Percentiles rank a stretch among this genome's conserved stretches.
Evolutionary conservation across 306 rosid species (phyloP).

Genomic region (Malus fusca): DNA sequence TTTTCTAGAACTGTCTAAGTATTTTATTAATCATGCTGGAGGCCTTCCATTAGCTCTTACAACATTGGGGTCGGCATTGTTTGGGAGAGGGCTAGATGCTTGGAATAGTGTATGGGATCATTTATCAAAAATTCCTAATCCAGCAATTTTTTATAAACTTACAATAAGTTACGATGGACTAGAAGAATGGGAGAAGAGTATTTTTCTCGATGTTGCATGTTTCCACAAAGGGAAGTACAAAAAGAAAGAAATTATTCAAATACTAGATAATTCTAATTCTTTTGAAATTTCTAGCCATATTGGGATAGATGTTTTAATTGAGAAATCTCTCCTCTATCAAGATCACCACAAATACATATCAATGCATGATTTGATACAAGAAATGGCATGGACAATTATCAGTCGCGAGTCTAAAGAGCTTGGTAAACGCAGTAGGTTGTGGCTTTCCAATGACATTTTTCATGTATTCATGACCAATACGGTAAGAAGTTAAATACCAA

Average conservation of each 20-base stretch:
- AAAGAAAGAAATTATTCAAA: too few relatives aligned
- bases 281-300: not conserved
- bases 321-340: not conserved
- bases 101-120: conserved; percentile 24
- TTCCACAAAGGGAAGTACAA: conserved; percentile 15
- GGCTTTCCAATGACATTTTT: too few relatives aligned
- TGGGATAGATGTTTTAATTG: not conserved
- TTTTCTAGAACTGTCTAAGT: not conserved
- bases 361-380: conserved; percentile 8
- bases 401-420: not conserved
- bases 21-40: not conserved
- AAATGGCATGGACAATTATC: conserved; percentile 9
- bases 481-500: not conserved
- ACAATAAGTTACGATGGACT: conserved; percentile 29
- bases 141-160: conserved; percentile 5
- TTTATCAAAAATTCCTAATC: not conserved
- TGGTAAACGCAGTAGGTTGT: too few relatives aligned
- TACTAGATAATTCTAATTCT: not conserved
- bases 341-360: too few relatives aligned
- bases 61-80: conserved; percentile 16
- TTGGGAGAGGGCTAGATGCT: conserved; percentile 5
- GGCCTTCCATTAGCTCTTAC: conserved; percentile 32
- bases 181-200: conserved; percentile 5
- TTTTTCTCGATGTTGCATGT: not conserved
- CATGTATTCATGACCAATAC: not conserved